Conservation (phyloP, 2,329 filamentous ascomycete genomes). For the Thelonectria blattea region DNA sequence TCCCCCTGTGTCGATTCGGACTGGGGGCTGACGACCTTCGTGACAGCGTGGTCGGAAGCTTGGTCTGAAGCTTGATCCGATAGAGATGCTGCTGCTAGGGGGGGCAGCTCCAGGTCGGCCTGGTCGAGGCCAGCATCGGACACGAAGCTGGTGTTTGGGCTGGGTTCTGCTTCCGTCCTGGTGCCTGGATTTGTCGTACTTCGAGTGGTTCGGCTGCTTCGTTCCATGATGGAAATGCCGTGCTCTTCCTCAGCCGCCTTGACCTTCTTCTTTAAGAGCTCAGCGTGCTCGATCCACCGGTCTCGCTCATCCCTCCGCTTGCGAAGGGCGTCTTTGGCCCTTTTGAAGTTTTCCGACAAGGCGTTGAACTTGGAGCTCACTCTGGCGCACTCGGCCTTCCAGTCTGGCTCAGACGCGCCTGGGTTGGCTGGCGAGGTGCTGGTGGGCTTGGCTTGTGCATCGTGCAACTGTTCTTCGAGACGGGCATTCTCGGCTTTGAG, state of each 20-base stretch:
- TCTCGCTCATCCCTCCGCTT: slow-evolving; percentile 51
- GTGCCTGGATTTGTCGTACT: slow-evolving; percentile 15
- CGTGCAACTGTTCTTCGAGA: slow-evolving; percentile 26
- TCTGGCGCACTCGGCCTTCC: slow-evolving; percentile 44
- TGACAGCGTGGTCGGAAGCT: slow-evolving; percentile 11
- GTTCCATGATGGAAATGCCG: slow-evolving; percentile 40
- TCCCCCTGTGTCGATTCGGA: slow-evolving; percentile 42
- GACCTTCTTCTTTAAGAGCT: slow-evolving; percentile 51
- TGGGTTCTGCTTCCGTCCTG: slow-evolving; percentile 22
- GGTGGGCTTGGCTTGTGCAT: slow-evolving; percentile 9
- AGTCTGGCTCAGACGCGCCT: slow-evolving; percentile 27
- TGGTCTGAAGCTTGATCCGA: slow-evolving; percentile 16
- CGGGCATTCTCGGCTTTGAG: slow-evolving; percentile 31
- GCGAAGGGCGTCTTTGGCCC: slow-evolving; percentile 46
- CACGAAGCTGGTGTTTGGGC: slow-evolving; percentile 28
- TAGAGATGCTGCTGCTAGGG: slow-evolving; percentile 33
- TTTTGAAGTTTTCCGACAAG: slow-evolving; percentile 50
- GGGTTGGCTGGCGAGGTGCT: slow-evolving; percentile 2
- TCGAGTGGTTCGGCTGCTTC: slow-evolving; percentile 20
- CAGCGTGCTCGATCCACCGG: slow-evolving; percentile 54
- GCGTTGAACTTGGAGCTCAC: slow-evolving; percentile 50
- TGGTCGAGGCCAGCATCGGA: slow-evolving; percentile 36
- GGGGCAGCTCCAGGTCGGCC: slow-evolving; percentile 38
- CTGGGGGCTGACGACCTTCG: slow-evolving; percentile 18
- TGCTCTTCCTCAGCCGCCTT: slow-evolving; percentile 49